These are phyloP conservation scores for Jatropha curcas DNA, from an alignment of 345 rosid species.

Conservation along the genomic window DNA sequence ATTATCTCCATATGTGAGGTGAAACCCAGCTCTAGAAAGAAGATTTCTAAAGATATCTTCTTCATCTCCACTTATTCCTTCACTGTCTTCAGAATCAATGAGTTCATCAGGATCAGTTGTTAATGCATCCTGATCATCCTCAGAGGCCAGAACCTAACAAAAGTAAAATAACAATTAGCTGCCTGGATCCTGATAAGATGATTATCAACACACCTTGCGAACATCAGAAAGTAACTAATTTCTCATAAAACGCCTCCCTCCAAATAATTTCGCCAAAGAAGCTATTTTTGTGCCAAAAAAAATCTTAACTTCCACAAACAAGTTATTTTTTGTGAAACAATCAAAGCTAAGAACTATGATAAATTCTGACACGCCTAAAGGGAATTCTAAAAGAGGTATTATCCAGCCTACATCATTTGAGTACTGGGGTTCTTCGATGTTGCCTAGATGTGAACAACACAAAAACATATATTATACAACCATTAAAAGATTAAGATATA, in stretches of 20 bases:
- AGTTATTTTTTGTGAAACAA: no score
- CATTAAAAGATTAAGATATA: no score
- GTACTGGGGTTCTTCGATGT: background rate
- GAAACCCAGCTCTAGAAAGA: conserved; percentile 97
- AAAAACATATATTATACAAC: background rate
- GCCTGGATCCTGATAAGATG: background rate
- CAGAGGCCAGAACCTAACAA: conserved; percentile 88
- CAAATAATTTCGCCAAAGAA: no score
- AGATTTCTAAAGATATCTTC: conserved; percentile 97
- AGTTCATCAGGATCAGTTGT: conserved; percentile 99
- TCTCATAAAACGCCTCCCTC: no score
- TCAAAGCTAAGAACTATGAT: background rate
- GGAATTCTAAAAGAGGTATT: background rate
- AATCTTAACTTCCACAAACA: no score
- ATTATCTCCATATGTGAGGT: conserved; percentile 89
- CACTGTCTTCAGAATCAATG: conserved; percentile 97
- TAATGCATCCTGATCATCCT: conserved; percentile 96
- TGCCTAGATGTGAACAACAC: background rate
- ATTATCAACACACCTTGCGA: no score
- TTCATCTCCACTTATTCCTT: conserved; percentile 94
- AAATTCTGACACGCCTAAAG: background rate
- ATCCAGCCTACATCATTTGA: background rate
- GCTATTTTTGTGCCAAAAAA: no score
- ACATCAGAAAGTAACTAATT: no score
- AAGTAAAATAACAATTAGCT: conserved; percentile 17